Evolutionary conservation across 2,329 filamentous ascomycete species (phyloP).

Genomic region (Dothideomycetes sp.): DNA sequence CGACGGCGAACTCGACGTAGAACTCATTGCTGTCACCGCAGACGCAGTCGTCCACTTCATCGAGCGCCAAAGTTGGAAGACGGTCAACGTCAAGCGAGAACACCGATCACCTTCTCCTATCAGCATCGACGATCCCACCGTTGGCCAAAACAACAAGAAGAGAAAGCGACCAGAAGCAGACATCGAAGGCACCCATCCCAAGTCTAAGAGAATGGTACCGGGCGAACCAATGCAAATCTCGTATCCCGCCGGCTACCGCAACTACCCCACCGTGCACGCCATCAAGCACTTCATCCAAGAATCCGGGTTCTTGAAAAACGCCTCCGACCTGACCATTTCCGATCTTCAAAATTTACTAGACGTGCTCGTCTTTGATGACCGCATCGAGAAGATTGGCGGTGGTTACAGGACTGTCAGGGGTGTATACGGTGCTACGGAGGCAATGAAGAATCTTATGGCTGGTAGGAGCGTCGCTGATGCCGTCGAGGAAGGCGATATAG

Average conservation of each 20-base stretch:
- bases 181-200: conserved; percentile 22
- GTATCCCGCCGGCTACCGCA: conserved; percentile 29
- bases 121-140: neutral
- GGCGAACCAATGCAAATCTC: conserved; percentile 17
- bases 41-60: conserved; percentile 64
- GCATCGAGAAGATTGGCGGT: conserved; percentile 53
- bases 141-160: conserved; percentile 19
- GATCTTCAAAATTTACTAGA: conserved; percentile 81
- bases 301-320: conserved; percentile 58
- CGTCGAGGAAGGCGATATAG: conserved; percentile 30
- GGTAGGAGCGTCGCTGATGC: conserved; percentile 17
- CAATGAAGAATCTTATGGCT: conserved; percentile 9
- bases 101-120: conserved; percentile 2
- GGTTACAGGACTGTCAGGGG: conserved; percentile 37
- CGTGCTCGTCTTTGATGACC: conserved; percentile 79
- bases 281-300: conserved; percentile 66
- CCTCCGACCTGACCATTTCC: conserved; percentile 43
- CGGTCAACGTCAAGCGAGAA: conserved; percentile 23
- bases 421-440: conserved; percentile 13
- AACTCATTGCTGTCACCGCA: conserved; percentile 71
- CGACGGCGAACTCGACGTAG: conserved; percentile 78
- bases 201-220: conserved; percentile 14
- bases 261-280: conserved; percentile 69
- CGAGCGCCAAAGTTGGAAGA: conserved; percentile 59
- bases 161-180: conserved; percentile 19